Base-by-base conservation (phyloP, 1,284 basidiomycete genomes). In the Malassezia arunalokei region DNA sequence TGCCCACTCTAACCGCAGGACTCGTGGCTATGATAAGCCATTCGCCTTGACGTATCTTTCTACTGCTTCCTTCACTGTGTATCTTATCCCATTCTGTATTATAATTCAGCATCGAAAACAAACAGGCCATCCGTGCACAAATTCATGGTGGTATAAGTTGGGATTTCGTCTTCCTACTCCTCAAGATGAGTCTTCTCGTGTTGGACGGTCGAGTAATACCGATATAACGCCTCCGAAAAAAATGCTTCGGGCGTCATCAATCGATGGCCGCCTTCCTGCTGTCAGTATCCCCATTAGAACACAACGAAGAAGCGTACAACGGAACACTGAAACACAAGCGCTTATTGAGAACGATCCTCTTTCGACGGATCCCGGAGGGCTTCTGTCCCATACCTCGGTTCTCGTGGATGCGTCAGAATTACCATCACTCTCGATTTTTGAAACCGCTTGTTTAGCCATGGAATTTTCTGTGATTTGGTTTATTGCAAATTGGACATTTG, bases 11-110 rank as follows among this genome's bases (percentile, higher is more conserved):
- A 49, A 1, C 39, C 32, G 15, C 32, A 55, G 53, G 11, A 74
- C 73, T 12, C 62, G 61, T 27, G 64, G 67, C 5, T 73, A 63
- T 59, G 58, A 73, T 44, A 70, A 73, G 54, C 71, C 68, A 0
- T 76, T 76, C 49, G 65, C 72, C 14, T 65, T 88, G 41, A 94
- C 89, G 2, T 94, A 89, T 65, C 76, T 88, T 65, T 87, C 84
- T 73, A 92, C 89, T 0, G 83, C 87, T 51, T 79, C 85, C 8
- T 98, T 95, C 73, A 77, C 83, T n/a, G 65, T 92, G 15, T 96
- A 96, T 75, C 81, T 98, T 27, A 65, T 95, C 8, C 87, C 88
- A 0, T 82, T 79, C 65, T 68, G 69, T 28, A 38, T 51, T 45
- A 38, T 32, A 41, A 50, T 38, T 29, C 44, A 35, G 45, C 47